A percentile compares a stretch with the other conserved stretches of the same genome.
These are phyloP conservation scores for Cladosporium phlei DNA, from an alignment of 2,329 filamentous ascomycete species.

Conservation along the genomic window DNA sequence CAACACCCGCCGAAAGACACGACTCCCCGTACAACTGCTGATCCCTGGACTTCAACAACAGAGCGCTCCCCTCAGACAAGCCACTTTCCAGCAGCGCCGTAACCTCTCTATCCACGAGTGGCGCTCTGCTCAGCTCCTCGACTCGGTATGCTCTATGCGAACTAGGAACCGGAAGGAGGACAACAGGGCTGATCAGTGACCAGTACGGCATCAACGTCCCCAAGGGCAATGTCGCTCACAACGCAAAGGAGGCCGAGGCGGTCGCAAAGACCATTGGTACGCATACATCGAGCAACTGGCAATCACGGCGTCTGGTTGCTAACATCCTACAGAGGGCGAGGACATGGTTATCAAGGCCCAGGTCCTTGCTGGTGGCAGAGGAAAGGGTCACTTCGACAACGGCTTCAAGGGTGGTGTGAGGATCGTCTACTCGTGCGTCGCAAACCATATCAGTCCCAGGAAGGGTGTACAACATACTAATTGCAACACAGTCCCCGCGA, in stretches of 20 bases:
- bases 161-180: not conserved
- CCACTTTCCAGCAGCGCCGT: slow-evolving; percentile 61
- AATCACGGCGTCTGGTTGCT: slow-evolving; percentile 18
- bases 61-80: slow-evolving; percentile 52
- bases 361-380: slow-evolving; percentile 93
- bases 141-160: slow-evolving; percentile 45
- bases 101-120: slow-evolving; percentile 97
- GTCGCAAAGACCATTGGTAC: slow-evolving; percentile 84
- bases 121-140: slow-evolving; percentile 87
- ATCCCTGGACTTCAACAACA: too few relatives aligned
- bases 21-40: too few relatives aligned
- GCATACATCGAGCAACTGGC: slow-evolving; percentile 17
- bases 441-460: not conserved
- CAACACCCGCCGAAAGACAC: not conserved
- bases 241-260: slow-evolving; percentile 79
- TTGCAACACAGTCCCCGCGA: slow-evolving; percentile 60
- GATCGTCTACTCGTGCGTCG: slow-evolving; percentile 84
- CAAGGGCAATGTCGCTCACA: slow-evolving; percentile 79
- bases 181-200: slow-evolving; percentile 17
- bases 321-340: slow-evolving; percentile 57
- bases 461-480: slow-evolving; percentile 16
- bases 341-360: slow-evolving; percentile 99
- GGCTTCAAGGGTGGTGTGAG: slow-evolving; percentile 97
- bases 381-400: slow-evolving; percentile 97
- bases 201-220: slow-evolving; percentile 94